These are phyloP conservation scores for Neurospora sp. DNA, from an alignment of 495 filamentous ascomycete species.

Conservation along the genomic window DNA sequence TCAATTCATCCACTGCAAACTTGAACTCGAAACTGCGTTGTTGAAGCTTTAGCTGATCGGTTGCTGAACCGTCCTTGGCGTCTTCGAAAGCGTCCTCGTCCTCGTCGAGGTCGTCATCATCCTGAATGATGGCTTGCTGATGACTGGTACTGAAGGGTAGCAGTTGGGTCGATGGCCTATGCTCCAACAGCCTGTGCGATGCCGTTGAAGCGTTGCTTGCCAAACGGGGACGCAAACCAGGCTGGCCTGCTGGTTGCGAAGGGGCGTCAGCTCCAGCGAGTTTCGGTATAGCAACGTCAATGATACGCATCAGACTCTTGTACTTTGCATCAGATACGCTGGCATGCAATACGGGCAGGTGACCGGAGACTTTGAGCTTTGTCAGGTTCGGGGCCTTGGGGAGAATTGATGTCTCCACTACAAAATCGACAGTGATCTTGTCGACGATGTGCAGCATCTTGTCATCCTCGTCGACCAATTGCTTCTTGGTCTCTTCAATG, in stretches of 20 bases:
- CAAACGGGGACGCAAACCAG: conserved; percentile 47
- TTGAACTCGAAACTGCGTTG: conserved; percentile 91
- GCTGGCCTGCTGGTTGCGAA: conserved; percentile 7
- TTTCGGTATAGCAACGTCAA: conserved; percentile 88
- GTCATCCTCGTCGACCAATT: conserved; percentile 60
- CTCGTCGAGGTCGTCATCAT: conserved; percentile 67
- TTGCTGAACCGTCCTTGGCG: conserved; percentile 46
- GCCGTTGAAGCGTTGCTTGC: conserved; percentile 29
- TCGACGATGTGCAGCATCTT: conserved; percentile 83
- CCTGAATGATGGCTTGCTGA: conserved; percentile 65
- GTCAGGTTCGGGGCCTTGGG: conserved; percentile 92
- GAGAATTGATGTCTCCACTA: conserved; percentile 82
- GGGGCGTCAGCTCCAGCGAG: conserved; percentile 47
- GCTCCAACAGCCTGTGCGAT: conserved; percentile 17
- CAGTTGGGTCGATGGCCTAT: conserved; percentile 26
- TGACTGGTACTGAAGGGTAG: conserved; percentile 43
- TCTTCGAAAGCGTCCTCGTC: conserved; percentile 53
- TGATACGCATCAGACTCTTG: conserved; percentile 88
- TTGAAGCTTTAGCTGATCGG: conserved; percentile 58
- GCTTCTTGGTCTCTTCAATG: conserved; percentile 78
- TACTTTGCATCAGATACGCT: conserved; percentile 91
- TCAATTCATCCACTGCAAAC: conserved; percentile 84
- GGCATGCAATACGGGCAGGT: conserved; percentile 84
- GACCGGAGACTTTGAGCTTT: conserved; percentile 79
- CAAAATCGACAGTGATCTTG: conserved; percentile 92